Base-by-base conservation (phyloP, 2,329 filamentous ascomycete species). In the Phyllosticta paracitricarpa region DNA sequence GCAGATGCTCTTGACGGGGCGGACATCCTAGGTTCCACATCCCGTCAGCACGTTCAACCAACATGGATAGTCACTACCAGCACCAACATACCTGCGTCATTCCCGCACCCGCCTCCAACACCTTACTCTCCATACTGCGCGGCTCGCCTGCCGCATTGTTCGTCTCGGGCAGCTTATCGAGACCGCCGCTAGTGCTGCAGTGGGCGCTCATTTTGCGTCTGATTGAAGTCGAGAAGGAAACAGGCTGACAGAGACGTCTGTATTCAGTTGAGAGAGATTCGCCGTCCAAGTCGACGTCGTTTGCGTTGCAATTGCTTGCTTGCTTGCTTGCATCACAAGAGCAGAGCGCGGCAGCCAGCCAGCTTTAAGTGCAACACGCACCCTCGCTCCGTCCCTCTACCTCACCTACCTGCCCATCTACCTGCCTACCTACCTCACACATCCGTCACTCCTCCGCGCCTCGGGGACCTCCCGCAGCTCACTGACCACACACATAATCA, bases 1-100 rank as follows among this genome's bases (percentile, higher is more conserved):
- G 73, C 90, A 94, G 56, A 95, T 82, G 59, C 84, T 83, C 68
- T 89, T 87, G 6, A 90, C 74, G 0, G 90, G 89, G 0, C 81
- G 77, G 71, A 95, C 90, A 65, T 84, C 81, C 81, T 86, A 22
- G 19, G 19, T n/a, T 54, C 17, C 28, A 22, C 19, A 22, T 25
- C 4, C 4, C 19, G 56, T 62, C 28, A 62, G 60, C 26, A 19
- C 54, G 19, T 22, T 22, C 19, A 22, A 22, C 24, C 55, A 28
- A 19, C 9, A 24, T 19, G 19, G 19, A 33, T 33, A n/a, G 28
- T 54, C 33, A 24, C 19, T 4, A 19, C 24, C 19, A 30, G 51
- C 19, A 9, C 35, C 33, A 33, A 30, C 28, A 28, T 69, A 81
- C 81, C 71, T 89, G 86, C 1, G 83, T 79, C 54, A 81, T 66